phyloP scores from a whole-genome alignment of 805 yeast species.

The Spathaspora hagerdaliae region DNA sequence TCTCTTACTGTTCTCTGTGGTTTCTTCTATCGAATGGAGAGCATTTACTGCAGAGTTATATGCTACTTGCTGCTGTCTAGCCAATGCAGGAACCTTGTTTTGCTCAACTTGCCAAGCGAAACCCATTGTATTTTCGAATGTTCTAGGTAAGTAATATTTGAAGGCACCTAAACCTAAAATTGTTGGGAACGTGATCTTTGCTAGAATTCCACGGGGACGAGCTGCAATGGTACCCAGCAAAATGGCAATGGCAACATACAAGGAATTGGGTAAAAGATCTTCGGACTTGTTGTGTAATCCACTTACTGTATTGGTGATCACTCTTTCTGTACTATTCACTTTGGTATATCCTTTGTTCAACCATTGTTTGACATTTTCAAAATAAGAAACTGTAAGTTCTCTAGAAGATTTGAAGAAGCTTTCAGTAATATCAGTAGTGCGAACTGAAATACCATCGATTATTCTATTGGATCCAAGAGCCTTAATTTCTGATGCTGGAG shows the following conservation, averaged over 20 bases:
- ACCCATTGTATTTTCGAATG: slow-evolving; percentile 56
- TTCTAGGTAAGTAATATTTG: slow-evolving; percentile 66
- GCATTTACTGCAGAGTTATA: slow-evolving; percentile 43
- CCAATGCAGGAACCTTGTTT: slow-evolving; percentile 57
- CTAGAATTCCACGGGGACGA: slow-evolving; percentile 56
- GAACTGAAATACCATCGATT: slow-evolving; percentile 54
- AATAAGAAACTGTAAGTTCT: slow-evolving; percentile 30
- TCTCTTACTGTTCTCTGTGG: slow-evolving; percentile 36
- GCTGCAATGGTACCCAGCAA: slow-evolving; percentile 71
- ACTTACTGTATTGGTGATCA: slow-evolving; percentile 59
- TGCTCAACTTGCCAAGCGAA: slow-evolving; percentile 61
- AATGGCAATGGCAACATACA: slow-evolving; percentile 66
- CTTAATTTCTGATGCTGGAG: slow-evolving; percentile 38
- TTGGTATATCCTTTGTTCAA: slow-evolving; percentile 46
- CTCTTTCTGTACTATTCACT: slow-evolving; percentile 58
- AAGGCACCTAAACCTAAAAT: slow-evolving; percentile 62
- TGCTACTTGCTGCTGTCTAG: slow-evolving; percentile 54
- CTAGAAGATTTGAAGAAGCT: slow-evolving; percentile 46
- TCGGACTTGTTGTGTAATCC: slow-evolving; percentile 62
- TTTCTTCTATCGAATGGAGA: slow-evolving; percentile 39
- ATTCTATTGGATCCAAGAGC: slow-evolving; percentile 44
- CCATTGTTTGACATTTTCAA: slow-evolving; percentile 21
- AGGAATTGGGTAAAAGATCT: slow-evolving; percentile 64
- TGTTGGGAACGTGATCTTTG: slow-evolving; percentile 56
- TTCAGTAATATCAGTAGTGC: slow-evolving; percentile 50